phyloP scores from a whole-genome alignment of 495 filamentous ascomycete genomes.

The Xylaria grammica region DNA sequence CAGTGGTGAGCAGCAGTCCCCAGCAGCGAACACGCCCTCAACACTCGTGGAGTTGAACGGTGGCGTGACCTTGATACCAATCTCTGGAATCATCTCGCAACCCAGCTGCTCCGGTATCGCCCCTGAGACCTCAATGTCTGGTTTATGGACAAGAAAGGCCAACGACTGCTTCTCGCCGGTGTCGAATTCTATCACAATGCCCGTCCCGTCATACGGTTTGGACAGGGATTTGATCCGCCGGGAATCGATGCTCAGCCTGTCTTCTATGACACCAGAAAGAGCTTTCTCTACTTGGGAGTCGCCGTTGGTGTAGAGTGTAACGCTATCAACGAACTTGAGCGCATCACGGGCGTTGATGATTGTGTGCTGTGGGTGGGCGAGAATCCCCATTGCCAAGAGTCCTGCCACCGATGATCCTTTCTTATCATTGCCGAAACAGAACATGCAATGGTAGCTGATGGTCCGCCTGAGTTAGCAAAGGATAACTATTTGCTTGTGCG shows the following conservation, averaged over 20 bases:
- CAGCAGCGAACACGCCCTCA: slow-evolving; percentile 47
- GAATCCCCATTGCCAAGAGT: slow-evolving; percentile 39
- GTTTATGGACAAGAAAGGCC: slow-evolving; percentile 2
- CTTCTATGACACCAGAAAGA: no score
- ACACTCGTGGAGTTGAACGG: slow-evolving; percentile 44
- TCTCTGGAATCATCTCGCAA: neutral
- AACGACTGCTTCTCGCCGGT: neutral
- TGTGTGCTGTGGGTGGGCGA: neutral
- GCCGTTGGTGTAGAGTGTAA: neutral
- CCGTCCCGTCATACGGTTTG: no score
- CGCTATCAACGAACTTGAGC: neutral
- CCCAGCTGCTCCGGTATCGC: neutral
- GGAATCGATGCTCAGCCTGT: no score
- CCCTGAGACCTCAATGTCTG: neutral
- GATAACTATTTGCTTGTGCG: no score
- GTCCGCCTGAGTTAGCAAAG: neutral
- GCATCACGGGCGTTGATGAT: neutral
- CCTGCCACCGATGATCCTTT: slow-evolving; percentile 37
- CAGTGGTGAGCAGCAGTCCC: slow-evolving; percentile 38
- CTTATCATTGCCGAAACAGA: slow-evolving; percentile 55
- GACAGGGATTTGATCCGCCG: no score
- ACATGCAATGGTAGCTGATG: slow-evolving; percentile 52
- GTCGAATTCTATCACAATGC: slow-evolving; percentile 10
- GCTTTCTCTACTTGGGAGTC: no score
- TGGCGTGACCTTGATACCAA: slow-evolving; percentile 34